A percentile compares a stretch with the other conserved stretches of the same genome.
Evolutionary conservation across 331 rosid genomes (phyloP).

Genomic region (Prunus yedoensis): DNA sequence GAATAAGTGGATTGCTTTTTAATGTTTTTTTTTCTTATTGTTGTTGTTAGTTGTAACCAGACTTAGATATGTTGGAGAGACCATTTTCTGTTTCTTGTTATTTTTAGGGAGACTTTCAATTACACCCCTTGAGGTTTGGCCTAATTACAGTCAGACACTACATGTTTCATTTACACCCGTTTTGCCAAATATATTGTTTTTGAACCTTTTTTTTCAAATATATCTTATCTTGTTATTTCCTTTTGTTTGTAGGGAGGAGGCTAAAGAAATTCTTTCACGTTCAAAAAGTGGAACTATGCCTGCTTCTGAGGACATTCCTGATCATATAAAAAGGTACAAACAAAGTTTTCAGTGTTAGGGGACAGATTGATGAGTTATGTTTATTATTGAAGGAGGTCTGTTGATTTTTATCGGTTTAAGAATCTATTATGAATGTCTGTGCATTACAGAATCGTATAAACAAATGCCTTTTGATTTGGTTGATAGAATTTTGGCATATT

Average conservation of each 20-base stretch:
- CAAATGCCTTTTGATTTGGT: not conserved
- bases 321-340: constrained; percentile 55
- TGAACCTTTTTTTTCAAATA: not conserved
- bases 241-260: constrained; percentile 56
- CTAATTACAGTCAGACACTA: too few relatives aligned
- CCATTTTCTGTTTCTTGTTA: not conserved
- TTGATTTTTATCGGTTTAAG: not conserved
- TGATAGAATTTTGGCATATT: not conserved
- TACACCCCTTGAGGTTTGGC: too few relatives aligned
- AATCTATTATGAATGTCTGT: not conserved
- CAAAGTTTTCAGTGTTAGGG: not conserved
- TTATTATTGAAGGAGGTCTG: not conserved
- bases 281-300: constrained; percentile 23
- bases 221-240: not conserved
- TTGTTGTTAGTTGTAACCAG: not conserved
- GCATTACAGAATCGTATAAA: not conserved
- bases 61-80: not conserved
- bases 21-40: not conserved
- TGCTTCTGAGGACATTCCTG: constrained; percentile 41
- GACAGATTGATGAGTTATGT: not conserved
- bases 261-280: constrained; percentile 51
- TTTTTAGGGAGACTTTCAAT: too few relatives aligned
- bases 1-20: not conserved
- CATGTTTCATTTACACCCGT: not conserved
- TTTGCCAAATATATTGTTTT: not conserved